Conservation (phyloP, 176 grass and related monocot species). For the Leersia perrieri region DNA sequence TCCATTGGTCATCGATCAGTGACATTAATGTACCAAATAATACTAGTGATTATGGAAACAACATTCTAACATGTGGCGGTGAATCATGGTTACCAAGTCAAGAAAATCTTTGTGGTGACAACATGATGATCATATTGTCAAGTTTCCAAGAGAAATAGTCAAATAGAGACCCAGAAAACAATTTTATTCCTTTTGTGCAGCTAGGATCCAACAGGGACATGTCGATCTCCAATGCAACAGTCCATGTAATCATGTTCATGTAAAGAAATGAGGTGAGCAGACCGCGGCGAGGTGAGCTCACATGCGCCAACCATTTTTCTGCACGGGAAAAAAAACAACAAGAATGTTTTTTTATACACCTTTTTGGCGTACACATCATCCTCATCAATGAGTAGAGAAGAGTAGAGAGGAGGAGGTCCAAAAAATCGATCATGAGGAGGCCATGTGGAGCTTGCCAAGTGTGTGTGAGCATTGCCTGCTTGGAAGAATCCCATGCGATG, state of each 20-base stretch:
- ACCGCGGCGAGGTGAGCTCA: background rate
- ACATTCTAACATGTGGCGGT: background rate
- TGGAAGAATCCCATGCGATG: constrained; percentile 12
- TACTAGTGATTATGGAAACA: background rate
- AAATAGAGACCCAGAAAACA: background rate
- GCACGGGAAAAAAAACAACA: background rate
- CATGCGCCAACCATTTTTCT: constrained; percentile 17
- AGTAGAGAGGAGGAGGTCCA: background rate
- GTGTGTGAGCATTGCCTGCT: constrained; percentile 2
- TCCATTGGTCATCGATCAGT: background rate
- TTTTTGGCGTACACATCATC: background rate
- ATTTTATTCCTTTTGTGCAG: background rate
- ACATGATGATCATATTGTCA: background rate
- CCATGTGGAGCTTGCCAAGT: constrained; percentile 39
- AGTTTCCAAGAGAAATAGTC: background rate
- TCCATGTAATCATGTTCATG: background rate
- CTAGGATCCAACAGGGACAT: background rate
- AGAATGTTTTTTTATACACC: background rate
- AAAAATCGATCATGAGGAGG: constrained; percentile 26
- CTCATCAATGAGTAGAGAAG: background rate
- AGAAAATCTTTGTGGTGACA: background rate
- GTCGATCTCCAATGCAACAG: background rate
- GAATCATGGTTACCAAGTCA: background rate
- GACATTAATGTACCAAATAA: background rate
- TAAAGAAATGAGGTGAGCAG: constrained; percentile 14